These are phyloP conservation scores for Astrothelium macrocarpum DNA, from an alignment of 495 filamentous ascomycete genomes.

Conservation along the genomic window DNA sequence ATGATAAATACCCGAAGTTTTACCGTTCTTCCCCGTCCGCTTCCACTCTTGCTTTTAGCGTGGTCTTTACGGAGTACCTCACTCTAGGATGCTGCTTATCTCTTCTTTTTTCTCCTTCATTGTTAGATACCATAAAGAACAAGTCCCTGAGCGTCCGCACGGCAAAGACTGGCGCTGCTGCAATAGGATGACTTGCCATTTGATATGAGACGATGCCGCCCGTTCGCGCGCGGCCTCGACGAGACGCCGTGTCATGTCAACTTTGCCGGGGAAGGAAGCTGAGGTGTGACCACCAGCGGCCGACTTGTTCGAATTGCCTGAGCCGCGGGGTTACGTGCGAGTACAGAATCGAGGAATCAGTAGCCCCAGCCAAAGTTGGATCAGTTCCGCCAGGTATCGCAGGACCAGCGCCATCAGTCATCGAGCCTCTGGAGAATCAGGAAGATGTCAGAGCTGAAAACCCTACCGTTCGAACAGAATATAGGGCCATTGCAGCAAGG, in stretches of 20 bases:
- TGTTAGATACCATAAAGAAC: not conserved
- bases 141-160: not conserved
- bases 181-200: not conserved
- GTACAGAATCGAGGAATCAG: not conserved
- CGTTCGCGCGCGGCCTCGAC: not conserved
- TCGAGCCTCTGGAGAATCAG: not conserved
- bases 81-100: conserved; percentile 12
- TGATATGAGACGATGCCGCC: not conserved
- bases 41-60: too few relatives aligned
- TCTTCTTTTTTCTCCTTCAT: not conserved
- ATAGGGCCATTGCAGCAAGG: conserved; percentile 6
- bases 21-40: too few relatives aligned
- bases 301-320: not conserved
- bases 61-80: too few relatives aligned
- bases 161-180: not conserved
- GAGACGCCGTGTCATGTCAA: not conserved
- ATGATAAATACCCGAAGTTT: too few relatives aligned
- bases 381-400: not conserved
- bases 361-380: not conserved
- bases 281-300: conserved; percentile 1
- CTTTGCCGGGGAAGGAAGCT: conserved; percentile 1
- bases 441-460: not conserved
- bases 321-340: not conserved
- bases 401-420: not conserved
- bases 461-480: conserved; percentile 1